A percentile compares a stretch with the other conserved stretches of the same genome.
Conservation (phyloP, 2,329 filamentous ascomycete genomes). For the Purpureocillium takamizusanense region DNA sequence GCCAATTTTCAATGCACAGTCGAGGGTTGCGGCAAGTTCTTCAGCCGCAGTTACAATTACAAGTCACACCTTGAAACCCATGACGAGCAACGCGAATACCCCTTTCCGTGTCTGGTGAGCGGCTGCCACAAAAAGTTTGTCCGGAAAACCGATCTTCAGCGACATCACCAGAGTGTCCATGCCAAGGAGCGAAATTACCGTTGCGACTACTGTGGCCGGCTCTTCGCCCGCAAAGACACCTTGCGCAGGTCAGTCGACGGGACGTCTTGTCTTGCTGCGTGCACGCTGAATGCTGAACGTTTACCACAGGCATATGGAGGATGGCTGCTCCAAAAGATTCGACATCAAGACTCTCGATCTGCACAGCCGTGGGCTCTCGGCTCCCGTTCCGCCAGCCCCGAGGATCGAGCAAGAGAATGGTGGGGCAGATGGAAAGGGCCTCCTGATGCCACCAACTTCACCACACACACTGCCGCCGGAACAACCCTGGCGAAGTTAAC, state of each 20-base stretch:
- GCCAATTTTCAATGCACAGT: slow-evolving; percentile 62
- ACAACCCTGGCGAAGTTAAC: neutral
- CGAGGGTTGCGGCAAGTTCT: slow-evolving; percentile 65
- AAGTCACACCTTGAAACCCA: slow-evolving; percentile 82
- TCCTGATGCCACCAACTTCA: too few species aligned
- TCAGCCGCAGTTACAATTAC: slow-evolving; percentile 79
- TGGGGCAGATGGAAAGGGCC: too few species aligned
- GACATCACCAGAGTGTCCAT: slow-evolving; percentile 60
- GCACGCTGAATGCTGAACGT: too few species aligned
- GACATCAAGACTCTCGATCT: slow-evolving; percentile 45
- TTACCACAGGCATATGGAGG: slow-evolving; percentile 58
- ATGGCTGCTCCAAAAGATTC: slow-evolving; percentile 63
- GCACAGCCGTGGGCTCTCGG: slow-evolving; percentile 3
- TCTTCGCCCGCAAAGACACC: slow-evolving; percentile 75
- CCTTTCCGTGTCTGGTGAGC: slow-evolving; percentile 55
- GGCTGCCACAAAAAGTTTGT: slow-evolving; percentile 71
- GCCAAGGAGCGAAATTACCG: slow-evolving; percentile 60
- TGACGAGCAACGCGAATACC: slow-evolving; percentile 62
- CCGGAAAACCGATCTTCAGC: slow-evolving; percentile 68
- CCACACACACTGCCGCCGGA: neutral
- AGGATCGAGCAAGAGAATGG: too few species aligned
- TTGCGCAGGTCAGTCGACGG: slow-evolving; percentile 54
- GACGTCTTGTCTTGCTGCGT: too few species aligned
- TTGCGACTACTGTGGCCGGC: slow-evolving; percentile 61
- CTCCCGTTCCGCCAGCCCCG: too few species aligned